Conservation (phyloP, 179 eudicot species). For the Amaranthus tricolor region DNA sequence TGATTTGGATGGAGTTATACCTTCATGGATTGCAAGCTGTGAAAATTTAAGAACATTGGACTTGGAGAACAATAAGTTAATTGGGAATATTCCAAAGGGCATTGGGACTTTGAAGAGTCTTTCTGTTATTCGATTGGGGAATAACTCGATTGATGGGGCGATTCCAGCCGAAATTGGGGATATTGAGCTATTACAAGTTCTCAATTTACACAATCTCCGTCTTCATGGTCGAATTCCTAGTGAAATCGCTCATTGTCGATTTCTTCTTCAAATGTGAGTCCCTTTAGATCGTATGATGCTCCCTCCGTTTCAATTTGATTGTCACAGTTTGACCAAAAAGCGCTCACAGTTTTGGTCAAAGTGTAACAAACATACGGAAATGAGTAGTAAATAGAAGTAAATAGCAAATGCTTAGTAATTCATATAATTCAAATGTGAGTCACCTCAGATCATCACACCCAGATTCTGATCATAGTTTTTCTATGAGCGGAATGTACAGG, state of each 20-base stretch:
- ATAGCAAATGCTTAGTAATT: too few relatives aligned
- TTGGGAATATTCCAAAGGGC: constrained; percentile 60
- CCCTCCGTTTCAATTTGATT: too few relatives aligned
- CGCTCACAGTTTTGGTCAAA: too few relatives aligned
- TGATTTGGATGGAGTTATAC: constrained; percentile 60
- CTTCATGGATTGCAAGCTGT: constrained; percentile 62
- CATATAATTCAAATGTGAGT: too few relatives aligned
- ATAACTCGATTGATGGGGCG: constrained; percentile 57
- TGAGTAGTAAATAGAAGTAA: too few relatives aligned
- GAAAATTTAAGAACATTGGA: constrained; percentile 56
- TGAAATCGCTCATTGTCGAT: constrained; percentile 65
- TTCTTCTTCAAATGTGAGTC: constrained; percentile 95
- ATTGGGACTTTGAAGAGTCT: constrained; percentile 59
- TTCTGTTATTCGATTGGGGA: constrained; percentile 53
- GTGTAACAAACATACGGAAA: too few relatives aligned
- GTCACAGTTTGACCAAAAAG: too few relatives aligned
- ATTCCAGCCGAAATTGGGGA: constrained; percentile 68
- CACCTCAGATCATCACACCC: too few relatives aligned
- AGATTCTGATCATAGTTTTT: too few relatives aligned
- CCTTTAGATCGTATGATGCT: not conserved
- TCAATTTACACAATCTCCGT: constrained; percentile 68
- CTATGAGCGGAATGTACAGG: too few relatives aligned
- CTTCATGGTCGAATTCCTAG: constrained; percentile 70
- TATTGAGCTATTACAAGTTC: constrained; percentile 72
- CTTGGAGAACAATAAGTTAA: constrained; percentile 64